These are phyloP conservation scores for Cutaneotrichosporon dermatis DNA, from an alignment of 1,284 basidiomycete genomes.

Conservation along the genomic window DNA sequence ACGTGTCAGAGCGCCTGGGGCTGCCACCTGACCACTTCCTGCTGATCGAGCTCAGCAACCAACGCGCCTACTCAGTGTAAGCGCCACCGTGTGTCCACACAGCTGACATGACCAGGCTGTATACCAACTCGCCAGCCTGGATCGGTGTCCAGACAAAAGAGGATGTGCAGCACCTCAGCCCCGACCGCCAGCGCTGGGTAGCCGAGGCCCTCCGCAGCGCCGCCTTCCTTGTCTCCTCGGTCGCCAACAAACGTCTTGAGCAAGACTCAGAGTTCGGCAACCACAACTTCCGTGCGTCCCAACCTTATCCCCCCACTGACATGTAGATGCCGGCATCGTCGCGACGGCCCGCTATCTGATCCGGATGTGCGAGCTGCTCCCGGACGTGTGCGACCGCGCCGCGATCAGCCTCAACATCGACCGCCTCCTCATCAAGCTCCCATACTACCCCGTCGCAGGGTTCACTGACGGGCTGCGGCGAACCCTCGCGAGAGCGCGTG, in stretches of 20 bases:
- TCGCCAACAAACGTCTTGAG: slow-evolving; percentile 12
- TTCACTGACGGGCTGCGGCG: slow-evolving; percentile 16
- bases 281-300: slow-evolving; percentile 18
- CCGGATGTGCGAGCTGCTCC: slow-evolving; percentile 20
- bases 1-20: neutral
- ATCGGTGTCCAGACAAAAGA: slow-evolving; percentile 13
- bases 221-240: slow-evolving; percentile 10
- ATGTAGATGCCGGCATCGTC: slow-evolving; percentile 17
- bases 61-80: slow-evolving; percentile 13
- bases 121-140: slow-evolving; percentile 15
- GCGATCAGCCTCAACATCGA: slow-evolving; percentile 21
- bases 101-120: slow-evolving; percentile 2
- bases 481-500: slow-evolving; percentile 14
- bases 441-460: slow-evolving; percentile 6
- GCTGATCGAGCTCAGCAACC: slow-evolving; percentile 21
- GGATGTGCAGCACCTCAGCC: slow-evolving; percentile 13
- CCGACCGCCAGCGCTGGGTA: slow-evolving; percentile 14
- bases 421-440: slow-evolving; percentile 16
- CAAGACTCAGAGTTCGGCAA: slow-evolving; percentile 19
- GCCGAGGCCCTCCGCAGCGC: slow-evolving; percentile 10
- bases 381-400: slow-evolving; percentile 11
- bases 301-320: neutral
- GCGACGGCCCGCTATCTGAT: slow-evolving; percentile 22
- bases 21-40: slow-evolving; percentile 21
- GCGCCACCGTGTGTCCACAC: neutral